Evolutionary conservation across 176 grass and related monocot genomes (phyloP).

Genomic region (Phoenix roebelenii): DNA sequence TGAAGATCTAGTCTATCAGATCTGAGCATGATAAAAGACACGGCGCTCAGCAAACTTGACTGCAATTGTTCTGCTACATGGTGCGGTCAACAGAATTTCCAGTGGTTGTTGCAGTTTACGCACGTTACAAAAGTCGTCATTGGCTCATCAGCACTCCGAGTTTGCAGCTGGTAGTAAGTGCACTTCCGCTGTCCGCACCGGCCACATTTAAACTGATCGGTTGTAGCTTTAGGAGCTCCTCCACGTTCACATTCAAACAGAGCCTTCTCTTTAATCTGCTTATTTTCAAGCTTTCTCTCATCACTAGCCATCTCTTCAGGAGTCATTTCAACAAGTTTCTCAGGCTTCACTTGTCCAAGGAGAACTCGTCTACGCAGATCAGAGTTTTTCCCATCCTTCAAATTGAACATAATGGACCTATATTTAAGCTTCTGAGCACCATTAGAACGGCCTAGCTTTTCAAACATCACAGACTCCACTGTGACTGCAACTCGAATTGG

Average conservation of each 20-base stretch:
- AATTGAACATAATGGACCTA: slow-evolving; percentile 78
- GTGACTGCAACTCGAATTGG: slow-evolving; percentile 67
- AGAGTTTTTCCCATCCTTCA: slow-evolving; percentile 68
- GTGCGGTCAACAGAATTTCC: slow-evolving; percentile 70
- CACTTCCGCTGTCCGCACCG: slow-evolving; percentile 70
- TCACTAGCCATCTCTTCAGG: slow-evolving; percentile 80
- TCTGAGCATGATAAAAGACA: no score
- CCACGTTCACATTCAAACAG: slow-evolving; percentile 62
- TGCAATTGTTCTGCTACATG: no score
- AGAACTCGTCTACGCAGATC: slow-evolving; percentile 64
- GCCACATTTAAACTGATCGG: slow-evolving; percentile 82
- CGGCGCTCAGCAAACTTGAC: no score
- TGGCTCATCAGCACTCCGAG: slow-evolving; percentile 74
- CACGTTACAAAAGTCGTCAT: slow-evolving; percentile 94
- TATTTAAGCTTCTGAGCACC: slow-evolving; percentile 70
- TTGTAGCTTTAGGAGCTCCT: slow-evolving; percentile 57
- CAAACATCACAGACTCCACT: slow-evolving; percentile 54
- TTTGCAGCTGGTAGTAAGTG: slow-evolving; percentile 75
- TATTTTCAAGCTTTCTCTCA: slow-evolving; percentile 48
- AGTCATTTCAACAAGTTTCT: slow-evolving; percentile 32
- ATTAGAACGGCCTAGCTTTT: slow-evolving; percentile 54
- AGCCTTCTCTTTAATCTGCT: slow-evolving; percentile 80
- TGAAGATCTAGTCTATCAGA: no score
- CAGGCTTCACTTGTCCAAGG: slow-evolving; percentile 46
- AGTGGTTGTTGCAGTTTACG: slow-evolving; percentile 89